Percentiles rank a stretch among this genome's conserved stretches.
These are phyloP conservation scores for Erucastrum elatum DNA, from an alignment of 345 rosid genomes.

Conservation along the genomic window DNA sequence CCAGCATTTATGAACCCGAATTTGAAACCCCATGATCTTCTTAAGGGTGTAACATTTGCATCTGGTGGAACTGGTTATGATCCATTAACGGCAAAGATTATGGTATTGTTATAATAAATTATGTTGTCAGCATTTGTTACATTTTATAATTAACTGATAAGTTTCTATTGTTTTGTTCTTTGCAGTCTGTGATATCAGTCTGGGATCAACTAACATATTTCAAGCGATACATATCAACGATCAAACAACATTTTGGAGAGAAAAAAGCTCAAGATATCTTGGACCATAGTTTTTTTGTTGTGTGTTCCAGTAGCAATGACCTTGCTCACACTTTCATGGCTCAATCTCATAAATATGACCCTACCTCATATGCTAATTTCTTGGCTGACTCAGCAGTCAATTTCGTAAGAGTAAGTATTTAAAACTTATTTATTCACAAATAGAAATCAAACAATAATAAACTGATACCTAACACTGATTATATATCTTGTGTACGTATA, in stretches of 20 bases:
- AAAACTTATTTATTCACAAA: neutral
- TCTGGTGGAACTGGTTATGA: constrained; percentile 65
- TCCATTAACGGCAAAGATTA: constrained; percentile 49
- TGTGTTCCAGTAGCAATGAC: neutral
- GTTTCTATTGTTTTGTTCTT: constrained; percentile 19
- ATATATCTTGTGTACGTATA: neutral
- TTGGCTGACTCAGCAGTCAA: constrained; percentile 42
- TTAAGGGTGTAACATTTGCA: constrained; percentile 64
- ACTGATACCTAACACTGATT: neutral
- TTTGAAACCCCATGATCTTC: constrained; percentile 47
- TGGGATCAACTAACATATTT: neutral
- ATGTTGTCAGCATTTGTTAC: neutral
- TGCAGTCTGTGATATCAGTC: neutral
- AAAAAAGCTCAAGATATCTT: neutral
- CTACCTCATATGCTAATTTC: constrained; percentile 40
- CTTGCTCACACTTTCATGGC: neutral
- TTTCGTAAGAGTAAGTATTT: constrained; percentile 44
- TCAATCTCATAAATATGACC: constrained; percentile 37
- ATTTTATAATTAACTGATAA: neutral
- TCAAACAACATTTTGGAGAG: neutral
- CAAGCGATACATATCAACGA: neutral
- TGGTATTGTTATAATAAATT: constrained; percentile 32
- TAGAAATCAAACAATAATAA: neutral
- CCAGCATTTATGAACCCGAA: constrained; percentile 56
- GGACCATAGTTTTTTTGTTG: neutral